These are phyloP conservation scores for Backusella parvicylindrica DNA, from an alignment of 192 early-diverging fungal genomes.

Conservation along the genomic window DNA sequence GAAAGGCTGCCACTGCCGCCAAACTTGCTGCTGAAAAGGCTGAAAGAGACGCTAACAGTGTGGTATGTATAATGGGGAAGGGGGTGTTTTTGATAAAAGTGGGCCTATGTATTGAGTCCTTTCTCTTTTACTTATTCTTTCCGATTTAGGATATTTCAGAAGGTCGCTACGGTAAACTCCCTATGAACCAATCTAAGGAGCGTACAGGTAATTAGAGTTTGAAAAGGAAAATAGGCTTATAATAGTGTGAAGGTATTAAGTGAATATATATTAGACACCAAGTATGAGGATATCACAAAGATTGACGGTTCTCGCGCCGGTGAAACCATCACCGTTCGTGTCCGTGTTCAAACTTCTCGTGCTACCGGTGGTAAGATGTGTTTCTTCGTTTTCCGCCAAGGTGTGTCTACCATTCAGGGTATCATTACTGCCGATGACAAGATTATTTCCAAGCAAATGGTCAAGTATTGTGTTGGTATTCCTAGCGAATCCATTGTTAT, in stretches of 20 bases:
- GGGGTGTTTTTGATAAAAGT: not conserved
- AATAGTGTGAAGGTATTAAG: not conserved
- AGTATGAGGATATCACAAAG: slow-evolving; percentile 62
- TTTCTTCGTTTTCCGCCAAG: slow-evolving; percentile 90
- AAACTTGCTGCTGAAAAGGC: slow-evolving; percentile 69
- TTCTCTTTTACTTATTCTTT: not conserved
- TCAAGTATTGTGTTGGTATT: slow-evolving; percentile 83
- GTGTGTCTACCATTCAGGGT: slow-evolving; percentile 85
- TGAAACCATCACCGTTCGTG: slow-evolving; percentile 80
- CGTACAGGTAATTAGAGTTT: slow-evolving; percentile 52
- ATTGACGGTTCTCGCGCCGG: slow-evolving; percentile 62
- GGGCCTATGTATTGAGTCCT: not conserved
- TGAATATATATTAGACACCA: slow-evolving; percentile 39
- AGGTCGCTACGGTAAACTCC: slow-evolving; percentile 83
- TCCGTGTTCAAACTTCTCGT: slow-evolving; percentile 88
- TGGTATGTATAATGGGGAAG: slow-evolving; percentile 19
- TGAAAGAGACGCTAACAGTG: slow-evolving; percentile 57
- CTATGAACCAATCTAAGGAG: slow-evolving; percentile 82
- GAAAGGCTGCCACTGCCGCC: slow-evolving; percentile 56
- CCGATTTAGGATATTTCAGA: slow-evolving; percentile 67
- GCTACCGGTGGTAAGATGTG: slow-evolving; percentile 81
- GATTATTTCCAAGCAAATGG: slow-evolving; percentile 91
- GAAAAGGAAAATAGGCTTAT: not conserved
- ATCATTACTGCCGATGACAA: slow-evolving; percentile 69
- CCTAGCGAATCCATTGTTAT: slow-evolving; percentile 86